Base-by-base conservation (phyloP, 1,284 basidiomycete genomes). In the Pseudozyma hubeiensis region DNA sequence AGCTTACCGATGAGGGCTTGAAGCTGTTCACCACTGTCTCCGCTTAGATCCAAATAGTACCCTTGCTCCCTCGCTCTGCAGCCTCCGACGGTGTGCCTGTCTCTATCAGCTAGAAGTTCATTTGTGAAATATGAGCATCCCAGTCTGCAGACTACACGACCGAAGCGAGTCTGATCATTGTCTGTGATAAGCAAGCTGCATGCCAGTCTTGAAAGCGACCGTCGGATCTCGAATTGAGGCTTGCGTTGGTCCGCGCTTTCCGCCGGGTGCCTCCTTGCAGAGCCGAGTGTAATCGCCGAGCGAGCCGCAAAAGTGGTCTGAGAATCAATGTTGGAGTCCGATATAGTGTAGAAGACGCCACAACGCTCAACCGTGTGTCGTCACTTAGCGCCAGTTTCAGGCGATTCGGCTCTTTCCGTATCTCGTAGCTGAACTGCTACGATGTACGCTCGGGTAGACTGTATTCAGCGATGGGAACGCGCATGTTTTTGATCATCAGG, bases 1-100 rank as follows among this genome's bases (percentile, higher is more conserved):
- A 75, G 34, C 72, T 75, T 17, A 54, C 64, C 37, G 64, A 75
- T 24, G 49, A 70, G 1, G 72, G 72, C 4, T 57, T 75, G 39
- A 64, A 66, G 57, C 67, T 75, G 19, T 75, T 72, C 56, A 72
- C 69, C 31, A 63, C 69, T 29, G 68, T 64, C 51, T 53, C 54
- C 31, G 65, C 65, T 44, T 68, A 55, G 41, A 11, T n/a, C 24
- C 7, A 4, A 8, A 19, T 14, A 14, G 16, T 9, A 10, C 24
- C 13, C 13, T 43, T 44, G 16, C 19, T 19, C 40, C 7, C 40
- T 14, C 9, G 17, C 7, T 31, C 17, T 31, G 17, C 17, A 7
- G 39, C 51, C 34, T 62, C 51, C 24, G 24, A 24, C 24, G 24
- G 24, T 24, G 2, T 24, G 24, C 24, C 24, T 24, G 24, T 24